phyloP scores from a whole-genome alignment of 768 basidiomycete species.

The Dentipellis sp. region DNA sequence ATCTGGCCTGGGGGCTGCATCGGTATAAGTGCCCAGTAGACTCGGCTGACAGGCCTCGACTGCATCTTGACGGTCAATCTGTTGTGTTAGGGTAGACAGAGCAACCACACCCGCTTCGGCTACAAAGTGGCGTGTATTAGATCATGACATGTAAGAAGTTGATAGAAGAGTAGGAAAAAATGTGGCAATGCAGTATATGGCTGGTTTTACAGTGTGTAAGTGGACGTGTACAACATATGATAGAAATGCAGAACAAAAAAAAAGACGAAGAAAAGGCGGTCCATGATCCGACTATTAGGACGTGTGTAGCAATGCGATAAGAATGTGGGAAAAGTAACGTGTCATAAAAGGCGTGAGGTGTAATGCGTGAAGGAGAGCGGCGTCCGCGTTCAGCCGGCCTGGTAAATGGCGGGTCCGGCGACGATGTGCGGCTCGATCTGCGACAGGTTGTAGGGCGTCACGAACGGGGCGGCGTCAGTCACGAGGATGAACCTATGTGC shows the following conservation, averaged over 20 bases:
- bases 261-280: background rate
- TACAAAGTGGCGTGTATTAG: too few relatives aligned
- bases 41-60: too few relatives aligned
- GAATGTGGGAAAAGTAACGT: background rate
- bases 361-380: background rate
- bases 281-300: background rate
- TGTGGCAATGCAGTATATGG: too few relatives aligned
- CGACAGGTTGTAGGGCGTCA: constrained; percentile 52
- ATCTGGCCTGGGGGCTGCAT: too few relatives aligned
- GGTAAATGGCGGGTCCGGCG: constrained; percentile 45
- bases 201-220: too few relatives aligned
- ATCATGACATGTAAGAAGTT: too few relatives aligned
- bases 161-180: too few relatives aligned
- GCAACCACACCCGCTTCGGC: too few relatives aligned
- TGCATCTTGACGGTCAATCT: too few relatives aligned
- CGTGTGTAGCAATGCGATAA: background rate
- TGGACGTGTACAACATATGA: background rate
- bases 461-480: constrained; percentile 35
- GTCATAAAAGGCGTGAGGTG: background rate
- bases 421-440: constrained; percentile 43
- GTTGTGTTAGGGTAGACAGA: too few relatives aligned
- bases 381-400: constrained; percentile 29
- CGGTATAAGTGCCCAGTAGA: too few relatives aligned
- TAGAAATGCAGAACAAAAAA: background rate
- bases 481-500: constrained; percentile 36